Evolutionary conservation across 148 eudicot genomes (phyloP), one percentile per base, ranked within the genome.

Genomic region (Rhododendron molle): DNA sequence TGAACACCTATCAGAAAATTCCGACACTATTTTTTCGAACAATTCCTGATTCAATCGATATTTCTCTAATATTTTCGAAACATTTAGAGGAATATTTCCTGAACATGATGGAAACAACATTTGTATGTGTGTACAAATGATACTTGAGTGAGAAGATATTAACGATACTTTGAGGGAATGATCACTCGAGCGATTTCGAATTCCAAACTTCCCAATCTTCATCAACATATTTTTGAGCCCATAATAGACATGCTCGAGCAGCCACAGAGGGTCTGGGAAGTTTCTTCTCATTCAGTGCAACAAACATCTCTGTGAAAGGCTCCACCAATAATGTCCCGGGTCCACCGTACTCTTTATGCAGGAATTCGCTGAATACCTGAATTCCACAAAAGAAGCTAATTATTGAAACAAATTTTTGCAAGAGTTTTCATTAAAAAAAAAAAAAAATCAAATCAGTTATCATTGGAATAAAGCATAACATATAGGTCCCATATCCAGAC

Each of bases 241-340:
- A 91, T 81, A 90, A 80, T 62, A 92, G 84, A 76, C 92, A 90
- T 21, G 87, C 79, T 83, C 93, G 88, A 50, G 95, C 92, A 85
- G 93, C 94, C 81, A 90, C 83, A 56, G 92, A 65, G 38, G 94
- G 91, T 44, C 90, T 90, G 40, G 92, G 93, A 60, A 93, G 89
- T 82, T 90, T 90, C 54, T 87, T 89, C 86, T 90, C 96, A 85
- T 92, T 90, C 43, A 94, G 89, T 76, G 91, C 89, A 83, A 93
- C 86, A 83, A 93, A 80, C 92, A 92, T 92, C 83, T 85, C 86
- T 13, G 98, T 92, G 85, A 95, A 95, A 80, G 95, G 98, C 89
- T 94, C 95, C 88, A 94, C 90, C 88, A 93, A 78, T 87, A 92
- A 90, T 86, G 96, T 94, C 79, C 94, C 91, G 16, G 95, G 94